These are phyloP conservation scores for Verruconis gallopava DNA, from an alignment of 2,329 filamentous ascomycete species.

Conservation along the genomic window DNA sequence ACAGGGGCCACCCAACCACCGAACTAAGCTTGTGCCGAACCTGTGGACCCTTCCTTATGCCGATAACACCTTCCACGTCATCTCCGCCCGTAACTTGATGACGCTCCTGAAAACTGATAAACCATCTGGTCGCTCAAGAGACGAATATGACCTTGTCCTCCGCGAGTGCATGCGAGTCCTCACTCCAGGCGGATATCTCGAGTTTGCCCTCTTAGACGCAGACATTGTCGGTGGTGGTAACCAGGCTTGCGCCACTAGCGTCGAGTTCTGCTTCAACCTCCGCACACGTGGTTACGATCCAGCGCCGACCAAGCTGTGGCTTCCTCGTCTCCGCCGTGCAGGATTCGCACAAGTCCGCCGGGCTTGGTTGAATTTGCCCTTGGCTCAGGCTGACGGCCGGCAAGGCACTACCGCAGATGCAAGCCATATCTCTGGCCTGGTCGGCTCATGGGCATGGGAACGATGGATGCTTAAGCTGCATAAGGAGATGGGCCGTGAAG, in stretches of 20 bases:
- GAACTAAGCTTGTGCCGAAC: slow-evolving; percentile 62
- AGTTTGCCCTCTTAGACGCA: slow-evolving; percentile 81
- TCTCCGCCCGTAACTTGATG: slow-evolving; percentile 81
- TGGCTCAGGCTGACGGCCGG: slow-evolving; percentile 40
- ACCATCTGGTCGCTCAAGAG: slow-evolving; percentile 24
- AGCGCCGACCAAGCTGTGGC: slow-evolving; percentile 66
- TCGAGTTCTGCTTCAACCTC: slow-evolving; percentile 85
- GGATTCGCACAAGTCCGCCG: slow-evolving; percentile 74
- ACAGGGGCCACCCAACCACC: slow-evolving; percentile 74
- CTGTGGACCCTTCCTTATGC: slow-evolving; percentile 76
- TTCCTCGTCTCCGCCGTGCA: slow-evolving; percentile 57
- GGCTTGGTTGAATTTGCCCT: slow-evolving; percentile 79
- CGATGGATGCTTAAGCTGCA: slow-evolving; percentile 85
- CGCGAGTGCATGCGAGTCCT: slow-evolving; percentile 79
- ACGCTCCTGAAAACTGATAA: slow-evolving; percentile 58
- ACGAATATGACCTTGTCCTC: slow-evolving; percentile 82
- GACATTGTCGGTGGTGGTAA: slow-evolving; percentile 79
- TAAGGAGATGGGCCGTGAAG: slow-evolving; percentile 65
- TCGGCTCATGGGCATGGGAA: slow-evolving; percentile 89
- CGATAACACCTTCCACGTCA: slow-evolving; percentile 75
- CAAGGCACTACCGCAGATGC: slow-evolving; percentile 46
- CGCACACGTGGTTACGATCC: slow-evolving; percentile 85
- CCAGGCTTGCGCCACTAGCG: slow-evolving; percentile 65
- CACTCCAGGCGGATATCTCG: slow-evolving; percentile 84
- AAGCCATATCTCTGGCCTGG: slow-evolving; percentile 64